Conservation (phyloP, 148 eudicot species). For the Fagopyrum esculentum region DNA sequence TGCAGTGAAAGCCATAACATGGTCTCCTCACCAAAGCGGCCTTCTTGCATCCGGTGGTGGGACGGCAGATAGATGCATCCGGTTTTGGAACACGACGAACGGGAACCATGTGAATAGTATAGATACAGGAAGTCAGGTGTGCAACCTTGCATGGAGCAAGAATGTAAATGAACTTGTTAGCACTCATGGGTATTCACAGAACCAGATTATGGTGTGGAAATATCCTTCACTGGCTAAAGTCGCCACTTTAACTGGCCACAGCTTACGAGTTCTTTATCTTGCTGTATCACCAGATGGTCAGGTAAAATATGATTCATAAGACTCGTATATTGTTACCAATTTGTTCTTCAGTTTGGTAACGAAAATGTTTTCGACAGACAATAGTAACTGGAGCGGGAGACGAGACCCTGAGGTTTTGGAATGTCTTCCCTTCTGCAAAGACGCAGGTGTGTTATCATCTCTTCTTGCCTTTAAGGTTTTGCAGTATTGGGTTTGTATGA, state of each 20-base stretch:
- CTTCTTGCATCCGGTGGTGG: conserved; percentile 97
- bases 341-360: neutral
- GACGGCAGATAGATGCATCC: conserved; percentile 92
- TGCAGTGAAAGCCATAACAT: conserved; percentile 92
- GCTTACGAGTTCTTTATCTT: conserved; percentile 83
- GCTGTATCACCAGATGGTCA: conserved; percentile 97
- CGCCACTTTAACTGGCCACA: conserved; percentile 95
- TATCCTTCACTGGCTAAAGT: conserved; percentile 90
- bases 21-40: conserved; percentile 94
- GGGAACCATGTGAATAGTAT: conserved; percentile 77
- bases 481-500: too few species aligned
- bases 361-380: conserved; percentile 37
- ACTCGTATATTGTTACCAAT: neutral
- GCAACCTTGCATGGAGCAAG: conserved; percentile 99
- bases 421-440: conserved; percentile 85
- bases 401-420: conserved; percentile 93
- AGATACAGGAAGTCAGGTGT: conserved; percentile 98
- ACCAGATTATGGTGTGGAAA: conserved; percentile 98
- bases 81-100: conserved; percentile 90
- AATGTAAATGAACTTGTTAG: conserved; percentile 96
- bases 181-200: conserved; percentile 99
- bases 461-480: too few species aligned
- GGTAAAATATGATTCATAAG: conserved; percentile 31
- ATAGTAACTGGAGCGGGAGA: conserved; percentile 99
- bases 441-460: conserved; percentile 35